Percentiles rank a stretch among this genome's conserved stretches.
phyloP scores from a whole-genome alignment of 2,329 filamentous ascomycete genomes.

The Sporothrix brunneoviolacea region DNA sequence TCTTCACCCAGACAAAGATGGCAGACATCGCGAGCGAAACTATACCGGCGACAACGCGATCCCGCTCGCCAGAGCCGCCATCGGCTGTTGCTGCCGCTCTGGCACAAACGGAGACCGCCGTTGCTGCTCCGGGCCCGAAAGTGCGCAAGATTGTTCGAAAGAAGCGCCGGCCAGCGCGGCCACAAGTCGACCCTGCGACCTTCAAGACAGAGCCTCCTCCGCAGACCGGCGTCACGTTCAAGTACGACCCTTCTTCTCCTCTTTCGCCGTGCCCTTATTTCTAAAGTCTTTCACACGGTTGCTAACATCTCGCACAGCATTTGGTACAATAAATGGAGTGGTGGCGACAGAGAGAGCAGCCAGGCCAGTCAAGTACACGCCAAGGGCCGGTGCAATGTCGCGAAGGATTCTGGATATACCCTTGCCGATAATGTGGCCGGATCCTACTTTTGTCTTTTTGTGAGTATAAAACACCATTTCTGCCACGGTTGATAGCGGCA shows the following conservation, averaged over 20 bases:
- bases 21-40: neutral
- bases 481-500: constrained; percentile 31
- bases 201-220: constrained; percentile 79
- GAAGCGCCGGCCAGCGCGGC: constrained; percentile 82
- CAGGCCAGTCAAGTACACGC: constrained; percentile 78
- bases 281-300: neutral
- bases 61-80: neutral
- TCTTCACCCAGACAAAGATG: neutral
- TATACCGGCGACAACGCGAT: neutral
- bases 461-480: constrained; percentile 67
- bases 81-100: no score
- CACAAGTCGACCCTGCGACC: constrained; percentile 79
- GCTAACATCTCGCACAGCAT: constrained; percentile 59
- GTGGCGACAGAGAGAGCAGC: constrained; percentile 89
- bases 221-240: constrained; percentile 92
- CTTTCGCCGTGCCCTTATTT: neutral
- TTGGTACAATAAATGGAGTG: constrained; percentile 98
- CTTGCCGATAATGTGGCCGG: constrained; percentile 70
- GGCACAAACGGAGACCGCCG: neutral
- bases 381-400: constrained; percentile 79
- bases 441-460: constrained; percentile 88
- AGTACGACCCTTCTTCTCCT: constrained; percentile 31
- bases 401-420: constrained; percentile 71
- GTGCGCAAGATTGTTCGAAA: constrained; percentile 88
- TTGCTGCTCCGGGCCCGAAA: constrained; percentile 35